Conservation (phyloP, 2,329 filamentous ascomycete species). For the Orbilia oligospora region DNA sequence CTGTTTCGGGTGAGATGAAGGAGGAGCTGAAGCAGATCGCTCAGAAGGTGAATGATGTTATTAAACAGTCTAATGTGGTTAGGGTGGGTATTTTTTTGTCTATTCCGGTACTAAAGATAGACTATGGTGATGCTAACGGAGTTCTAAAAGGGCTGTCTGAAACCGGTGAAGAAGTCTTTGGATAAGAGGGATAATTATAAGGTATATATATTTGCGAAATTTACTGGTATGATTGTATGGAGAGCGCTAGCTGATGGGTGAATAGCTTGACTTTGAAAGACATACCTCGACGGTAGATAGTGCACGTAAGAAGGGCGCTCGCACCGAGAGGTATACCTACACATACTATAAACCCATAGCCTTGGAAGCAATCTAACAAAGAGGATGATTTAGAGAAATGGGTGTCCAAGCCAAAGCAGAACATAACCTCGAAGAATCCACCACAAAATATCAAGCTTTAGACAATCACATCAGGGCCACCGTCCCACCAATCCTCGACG, state of each 20-base stretch:
- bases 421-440: conserved; percentile 74
- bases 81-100: conserved; percentile 23
- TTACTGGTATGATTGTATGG: not conserved
- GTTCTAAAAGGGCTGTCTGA: conserved; percentile 67
- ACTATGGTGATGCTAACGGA: not conserved
- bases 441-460: conserved; percentile 79
- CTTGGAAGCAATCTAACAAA: not conserved
- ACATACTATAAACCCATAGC: not conserved
- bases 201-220: conserved; percentile 65
- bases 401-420: conserved; percentile 79
- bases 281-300: conserved; percentile 80
- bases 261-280: conserved; percentile 81
- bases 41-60: conserved; percentile 23
- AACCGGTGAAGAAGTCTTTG: conserved; percentile 83
- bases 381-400: conserved; percentile 73
- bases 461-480: conserved; percentile 81
- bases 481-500: conserved; percentile 77
- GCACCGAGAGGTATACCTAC: conserved; percentile 42
- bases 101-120: not conserved
- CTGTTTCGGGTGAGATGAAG: conserved; percentile 41
- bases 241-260: conserved; percentile 37
- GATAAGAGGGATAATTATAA: conserved; percentile 88
- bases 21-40: conserved; percentile 35
- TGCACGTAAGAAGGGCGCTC: conserved; percentile 77
- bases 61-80: conserved; percentile 32